Evolutionary conservation across 805 yeast genomes (phyloP).

Genomic region (Sugiyamaella smithiae): DNA sequence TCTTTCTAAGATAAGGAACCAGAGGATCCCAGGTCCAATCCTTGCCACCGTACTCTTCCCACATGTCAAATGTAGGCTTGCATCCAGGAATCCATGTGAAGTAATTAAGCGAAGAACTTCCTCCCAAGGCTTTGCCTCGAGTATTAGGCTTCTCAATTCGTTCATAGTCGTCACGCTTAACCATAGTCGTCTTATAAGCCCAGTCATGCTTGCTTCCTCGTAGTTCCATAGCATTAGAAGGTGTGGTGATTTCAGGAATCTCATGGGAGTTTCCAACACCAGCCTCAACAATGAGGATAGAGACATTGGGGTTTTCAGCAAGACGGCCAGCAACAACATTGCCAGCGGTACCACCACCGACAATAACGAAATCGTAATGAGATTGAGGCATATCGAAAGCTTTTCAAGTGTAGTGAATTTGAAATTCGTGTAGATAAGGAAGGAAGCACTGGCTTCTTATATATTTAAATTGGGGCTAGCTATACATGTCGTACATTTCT

Average conservation of each 20-base stretch:
- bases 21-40: constrained; percentile 34
- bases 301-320: constrained; percentile 33
- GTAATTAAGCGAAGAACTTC: constrained; percentile 35
- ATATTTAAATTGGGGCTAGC: too few relatives aligned
- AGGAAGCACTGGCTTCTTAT: too few relatives aligned
- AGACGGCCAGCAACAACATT: constrained; percentile 35
- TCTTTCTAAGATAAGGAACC: constrained; percentile 30
- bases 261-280: constrained; percentile 31
- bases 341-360: constrained; percentile 36
- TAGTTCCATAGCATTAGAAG: constrained; percentile 31
- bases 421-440: too few relatives aligned
- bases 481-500: too few relatives aligned
- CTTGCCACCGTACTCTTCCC: constrained; percentile 32
- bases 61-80: constrained; percentile 32
- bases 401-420: neutral
- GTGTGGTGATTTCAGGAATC: constrained; percentile 27
- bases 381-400: constrained; percentile 1
- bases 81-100: constrained; percentile 34
- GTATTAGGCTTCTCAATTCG: constrained; percentile 34
- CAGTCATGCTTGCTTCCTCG: constrained; percentile 34
- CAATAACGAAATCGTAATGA: constrained; percentile 28
- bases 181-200: constrained; percentile 33
- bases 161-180: constrained; percentile 32
- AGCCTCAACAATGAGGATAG: constrained; percentile 33
- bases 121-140: constrained; percentile 36